These are phyloP conservation scores for Hibiscus tridactylites DNA, from an alignment of 345 rosid species.

Conservation along the genomic window DNA sequence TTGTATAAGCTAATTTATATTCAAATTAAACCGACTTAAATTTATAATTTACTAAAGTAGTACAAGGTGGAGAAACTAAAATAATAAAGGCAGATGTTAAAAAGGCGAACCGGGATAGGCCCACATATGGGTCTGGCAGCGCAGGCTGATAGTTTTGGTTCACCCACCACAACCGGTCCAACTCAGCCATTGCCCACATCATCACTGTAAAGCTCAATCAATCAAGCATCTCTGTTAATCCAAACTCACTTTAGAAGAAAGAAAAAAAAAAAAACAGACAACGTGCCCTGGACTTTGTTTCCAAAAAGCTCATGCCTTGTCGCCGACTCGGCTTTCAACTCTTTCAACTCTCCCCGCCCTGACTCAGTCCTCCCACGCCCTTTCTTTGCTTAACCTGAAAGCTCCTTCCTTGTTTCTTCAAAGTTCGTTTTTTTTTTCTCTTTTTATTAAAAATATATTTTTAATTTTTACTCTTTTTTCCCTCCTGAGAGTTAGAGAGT, in stretches of 20 bases:
- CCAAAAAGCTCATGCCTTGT: slow-evolving; percentile 23
- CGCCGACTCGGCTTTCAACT: slow-evolving; percentile 21
- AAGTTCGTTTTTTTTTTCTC: not conserved
- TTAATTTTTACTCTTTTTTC: not conserved
- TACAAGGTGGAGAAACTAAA: too few species aligned
- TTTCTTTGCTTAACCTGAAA: not conserved
- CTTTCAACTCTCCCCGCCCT: slow-evolving; percentile 10
- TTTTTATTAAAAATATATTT: not conserved
- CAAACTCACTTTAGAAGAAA: slow-evolving; percentile 1
- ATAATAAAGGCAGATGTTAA: not conserved
- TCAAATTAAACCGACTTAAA: too few species aligned
- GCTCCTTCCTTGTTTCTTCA: not conserved
- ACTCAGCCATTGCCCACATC: slow-evolving; percentile 26
- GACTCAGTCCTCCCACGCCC: not conserved
- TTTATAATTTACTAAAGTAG: too few species aligned
- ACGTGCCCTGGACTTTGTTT: slow-evolving; percentile 6
- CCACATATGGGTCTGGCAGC: not conserved
- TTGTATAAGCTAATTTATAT: too few species aligned
- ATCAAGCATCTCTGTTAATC: slow-evolving; percentile 15
- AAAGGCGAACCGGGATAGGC: not conserved
- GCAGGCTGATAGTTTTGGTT: not conserved
- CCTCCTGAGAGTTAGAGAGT: not conserved
- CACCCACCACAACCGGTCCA: slow-evolving; percentile 21
- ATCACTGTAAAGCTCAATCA: slow-evolving; percentile 20
- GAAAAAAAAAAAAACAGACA: not conserved